Evolutionary conservation across 768 basidiomycete species (phyloP).

Genomic region (Podaxis sp.): DNA sequence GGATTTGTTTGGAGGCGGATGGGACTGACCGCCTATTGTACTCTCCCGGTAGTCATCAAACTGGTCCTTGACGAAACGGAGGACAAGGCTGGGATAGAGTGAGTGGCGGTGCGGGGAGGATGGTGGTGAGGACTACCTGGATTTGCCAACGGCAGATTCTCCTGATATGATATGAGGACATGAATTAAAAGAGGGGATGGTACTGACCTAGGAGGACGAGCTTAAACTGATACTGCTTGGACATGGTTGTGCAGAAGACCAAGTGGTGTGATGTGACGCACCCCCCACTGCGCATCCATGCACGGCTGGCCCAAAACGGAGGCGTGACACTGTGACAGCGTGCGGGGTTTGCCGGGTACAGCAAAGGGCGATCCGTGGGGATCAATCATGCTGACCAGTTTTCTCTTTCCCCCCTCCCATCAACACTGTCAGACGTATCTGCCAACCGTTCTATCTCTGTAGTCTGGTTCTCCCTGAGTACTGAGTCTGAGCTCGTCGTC

Average conservation of each 20-base stretch:
- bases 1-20: constrained; percentile 2
- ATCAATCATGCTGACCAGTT: constrained; percentile 9
- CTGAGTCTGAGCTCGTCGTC: constrained; percentile 27
- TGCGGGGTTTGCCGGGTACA: constrained; percentile 3
- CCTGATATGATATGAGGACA: constrained; percentile 47
- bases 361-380: not conserved
- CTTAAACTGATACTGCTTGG: constrained; percentile 93
- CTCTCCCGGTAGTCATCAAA: constrained; percentile 96
- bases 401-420: constrained; percentile 17
- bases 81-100: constrained; percentile 67
- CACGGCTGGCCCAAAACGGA: constrained; percentile 1
- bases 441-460: constrained; percentile 12
- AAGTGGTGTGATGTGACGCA: constrained; percentile 25
- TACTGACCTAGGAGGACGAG: constrained; percentile 88
- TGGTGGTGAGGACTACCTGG: constrained; percentile 52
- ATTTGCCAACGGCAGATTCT: constrained; percentile 98
- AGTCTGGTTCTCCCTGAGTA: constrained; percentile 20
- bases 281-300: not conserved
- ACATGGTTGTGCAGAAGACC: constrained; percentile 57
- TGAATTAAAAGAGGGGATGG: not conserved
- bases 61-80: constrained; percentile 95
- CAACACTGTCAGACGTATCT: constrained; percentile 20
- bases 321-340: not conserved
- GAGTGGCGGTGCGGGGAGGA: constrained; percentile 24
- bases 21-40: constrained; percentile 76